Conservation (phyloP, 169 alveolate genomes). For the Plasmodium knowlesi region DNA sequence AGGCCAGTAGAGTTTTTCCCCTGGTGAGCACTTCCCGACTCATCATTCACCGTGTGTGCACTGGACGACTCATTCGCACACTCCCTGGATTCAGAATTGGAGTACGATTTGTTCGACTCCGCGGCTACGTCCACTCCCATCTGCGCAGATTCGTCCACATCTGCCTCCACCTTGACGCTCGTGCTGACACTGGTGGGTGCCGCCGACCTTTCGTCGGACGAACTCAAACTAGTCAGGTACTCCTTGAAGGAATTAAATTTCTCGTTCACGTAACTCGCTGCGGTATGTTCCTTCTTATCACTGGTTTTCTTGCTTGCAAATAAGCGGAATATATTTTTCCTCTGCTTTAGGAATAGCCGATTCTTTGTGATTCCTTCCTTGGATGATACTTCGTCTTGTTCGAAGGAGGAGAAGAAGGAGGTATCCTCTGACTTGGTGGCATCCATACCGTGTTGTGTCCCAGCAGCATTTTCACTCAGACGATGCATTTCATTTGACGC, state of each 20-base stretch:
- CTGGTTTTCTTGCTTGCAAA: conserved; percentile 16
- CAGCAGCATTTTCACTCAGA: background rate
- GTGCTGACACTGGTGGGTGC: background rate
- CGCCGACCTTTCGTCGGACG: background rate
- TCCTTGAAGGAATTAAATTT: conserved; percentile 31
- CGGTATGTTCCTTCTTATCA: conserved; percentile 4
- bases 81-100: background rate
- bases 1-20: background rate
- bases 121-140: background rate
- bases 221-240: conserved; percentile 29
- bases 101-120: background rate
- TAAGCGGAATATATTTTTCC: conserved; percentile 46
- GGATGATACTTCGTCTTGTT: conserved; percentile 21
- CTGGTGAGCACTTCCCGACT: background rate
- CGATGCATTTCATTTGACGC: background rate
- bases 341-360: conserved; percentile 33
- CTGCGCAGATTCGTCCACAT: no score
- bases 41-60: background rate
- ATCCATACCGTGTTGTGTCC: background rate
- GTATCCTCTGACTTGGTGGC: background rate
- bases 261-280: conserved; percentile 32
- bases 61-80: background rate
- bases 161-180: background rate
- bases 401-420: background rate
- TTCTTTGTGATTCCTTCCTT: conserved; percentile 13